These are phyloP conservation scores for Aschersonia sp. DNA, from an alignment of 2,329 filamentous ascomycete species.

Conservation along the genomic window DNA sequence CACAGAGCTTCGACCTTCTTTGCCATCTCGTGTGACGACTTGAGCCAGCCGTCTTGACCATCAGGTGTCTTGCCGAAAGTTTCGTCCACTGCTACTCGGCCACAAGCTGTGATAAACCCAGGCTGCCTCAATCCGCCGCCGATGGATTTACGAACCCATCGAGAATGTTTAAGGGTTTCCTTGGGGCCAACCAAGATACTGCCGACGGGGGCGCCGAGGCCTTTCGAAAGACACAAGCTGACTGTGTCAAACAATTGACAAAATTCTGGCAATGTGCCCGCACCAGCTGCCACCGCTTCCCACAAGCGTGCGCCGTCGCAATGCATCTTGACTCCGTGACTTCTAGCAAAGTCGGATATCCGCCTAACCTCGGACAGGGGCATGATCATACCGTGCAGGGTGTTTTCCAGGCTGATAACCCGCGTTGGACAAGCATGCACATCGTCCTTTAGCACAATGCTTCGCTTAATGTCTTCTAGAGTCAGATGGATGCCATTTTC, in stretches of 20 bases:
- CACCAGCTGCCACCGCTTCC: constrained; percentile 63
- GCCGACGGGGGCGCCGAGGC: constrained; percentile 67
- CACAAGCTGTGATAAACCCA: constrained; percentile 58
- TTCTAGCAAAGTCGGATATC: constrained; percentile 56
- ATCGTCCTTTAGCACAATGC: constrained; percentile 51
- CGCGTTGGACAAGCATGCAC: constrained; percentile 68
- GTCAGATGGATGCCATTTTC: constrained; percentile 61
- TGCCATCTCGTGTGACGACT: constrained; percentile 46
- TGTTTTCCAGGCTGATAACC: constrained; percentile 77
- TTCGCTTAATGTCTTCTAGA: constrained; percentile 56
- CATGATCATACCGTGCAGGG: constrained; percentile 64
- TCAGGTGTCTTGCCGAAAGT: constrained; percentile 23
- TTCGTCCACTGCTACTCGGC: constrained; percentile 48
- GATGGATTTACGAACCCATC: constrained; percentile 49
- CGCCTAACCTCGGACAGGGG: constrained; percentile 55
- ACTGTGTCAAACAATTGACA: constrained; percentile 58
- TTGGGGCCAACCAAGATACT: constrained; percentile 50
- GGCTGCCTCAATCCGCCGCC: constrained; percentile 63
- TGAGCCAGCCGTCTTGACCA: constrained; percentile 40
- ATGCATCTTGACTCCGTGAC: constrained; percentile 53
- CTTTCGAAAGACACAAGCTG: constrained; percentile 69
- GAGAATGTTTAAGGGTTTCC: constrained; percentile 20
- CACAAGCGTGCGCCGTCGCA: constrained; percentile 69
- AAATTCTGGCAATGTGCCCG: constrained; percentile 52
- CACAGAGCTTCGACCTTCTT: constrained; percentile 54